Percentiles rank a stretch among this genome's conserved stretches.
Evolutionary conservation across 2,329 filamentous ascomycete genomes (phyloP).

Genomic region (Lasiodiplodia sp.): DNA sequence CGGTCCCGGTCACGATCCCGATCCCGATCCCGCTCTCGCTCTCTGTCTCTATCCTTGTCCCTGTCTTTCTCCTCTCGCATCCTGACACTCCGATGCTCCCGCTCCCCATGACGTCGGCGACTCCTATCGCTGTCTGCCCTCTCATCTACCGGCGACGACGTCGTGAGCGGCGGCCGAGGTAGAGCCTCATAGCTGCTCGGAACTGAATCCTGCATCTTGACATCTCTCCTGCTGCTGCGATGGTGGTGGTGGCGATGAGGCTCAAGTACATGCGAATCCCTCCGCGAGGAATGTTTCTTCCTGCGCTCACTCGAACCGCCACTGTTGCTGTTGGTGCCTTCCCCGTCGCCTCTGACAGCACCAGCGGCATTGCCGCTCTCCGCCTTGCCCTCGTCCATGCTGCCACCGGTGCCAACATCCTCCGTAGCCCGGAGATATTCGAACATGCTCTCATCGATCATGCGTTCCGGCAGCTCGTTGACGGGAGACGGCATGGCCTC

Average conservation of each 20-base stretch:
- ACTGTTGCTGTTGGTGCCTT: neutral
- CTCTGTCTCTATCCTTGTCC: neutral
- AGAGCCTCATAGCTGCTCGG: neutral
- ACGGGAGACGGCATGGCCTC: conserved; percentile 1
- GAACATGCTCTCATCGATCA: neutral
- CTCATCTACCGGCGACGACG: neutral
- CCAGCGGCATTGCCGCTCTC: neutral
- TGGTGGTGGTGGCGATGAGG: neutral
- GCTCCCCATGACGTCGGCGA: neutral
- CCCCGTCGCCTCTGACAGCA: neutral
- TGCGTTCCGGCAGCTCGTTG: conserved; percentile 12
- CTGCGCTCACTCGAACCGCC: conserved; percentile 9
- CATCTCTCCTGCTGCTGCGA: conserved; percentile 10
- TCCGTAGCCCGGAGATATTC: neutral
- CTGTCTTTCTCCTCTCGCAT: neutral
- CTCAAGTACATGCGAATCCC: neutral
- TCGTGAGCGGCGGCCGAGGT: neutral
- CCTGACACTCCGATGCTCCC: neutral
- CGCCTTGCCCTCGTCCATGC: neutral
- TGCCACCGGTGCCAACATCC: neutral
- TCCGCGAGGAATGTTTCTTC: neutral
- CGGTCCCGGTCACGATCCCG: too few relatives aligned
- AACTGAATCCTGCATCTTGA: neutral
- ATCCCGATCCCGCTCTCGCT: neutral
- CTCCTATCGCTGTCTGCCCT: neutral